These are phyloP conservation scores for Chamaenerion angustifolium DNA, from an alignment of 345 rosid species.

Conservation along the genomic window DNA sequence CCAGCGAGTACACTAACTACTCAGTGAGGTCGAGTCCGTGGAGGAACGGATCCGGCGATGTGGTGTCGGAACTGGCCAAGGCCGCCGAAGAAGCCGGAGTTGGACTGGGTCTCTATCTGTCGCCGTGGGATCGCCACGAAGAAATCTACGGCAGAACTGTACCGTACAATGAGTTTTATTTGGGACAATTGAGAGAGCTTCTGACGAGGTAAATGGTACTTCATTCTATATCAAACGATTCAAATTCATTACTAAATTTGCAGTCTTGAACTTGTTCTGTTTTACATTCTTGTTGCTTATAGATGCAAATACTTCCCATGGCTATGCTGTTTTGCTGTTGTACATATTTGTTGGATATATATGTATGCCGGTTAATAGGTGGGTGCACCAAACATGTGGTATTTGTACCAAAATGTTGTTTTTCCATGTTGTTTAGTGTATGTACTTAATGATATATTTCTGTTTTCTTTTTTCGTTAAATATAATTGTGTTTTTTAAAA, in stretches of 20 bases:
- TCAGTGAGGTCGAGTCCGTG: constrained; percentile 57
- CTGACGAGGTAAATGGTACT: constrained; percentile 45
- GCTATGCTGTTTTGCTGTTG: too few relatives aligned
- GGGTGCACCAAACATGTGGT: too few relatives aligned
- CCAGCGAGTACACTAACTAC: constrained; percentile 57
- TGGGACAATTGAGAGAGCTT: constrained; percentile 82
- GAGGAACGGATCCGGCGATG: constrained; percentile 60
- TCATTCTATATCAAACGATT: neutral
- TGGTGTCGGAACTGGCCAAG: constrained; percentile 47
- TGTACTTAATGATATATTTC: too few relatives aligned
- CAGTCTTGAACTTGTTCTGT: neutral
- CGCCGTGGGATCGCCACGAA: constrained; percentile 96
- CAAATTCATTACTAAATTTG: neutral
- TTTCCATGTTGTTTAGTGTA: too few relatives aligned
- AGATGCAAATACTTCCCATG: too few relatives aligned
- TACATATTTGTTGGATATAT: too few relatives aligned
- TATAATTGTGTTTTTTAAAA: too few relatives aligned
- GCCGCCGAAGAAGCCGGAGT: constrained; percentile 51
- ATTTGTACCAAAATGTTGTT: too few relatives aligned
- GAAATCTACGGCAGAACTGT: constrained; percentile 50
- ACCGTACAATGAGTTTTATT: constrained; percentile 72
- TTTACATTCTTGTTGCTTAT: too few relatives aligned
- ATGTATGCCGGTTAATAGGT: too few relatives aligned
- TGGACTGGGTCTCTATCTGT: constrained; percentile 57
- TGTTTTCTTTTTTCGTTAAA: too few relatives aligned